Conservation (phyloP, 176 grass and related monocot species). For the Oryza officinalis region DNA sequence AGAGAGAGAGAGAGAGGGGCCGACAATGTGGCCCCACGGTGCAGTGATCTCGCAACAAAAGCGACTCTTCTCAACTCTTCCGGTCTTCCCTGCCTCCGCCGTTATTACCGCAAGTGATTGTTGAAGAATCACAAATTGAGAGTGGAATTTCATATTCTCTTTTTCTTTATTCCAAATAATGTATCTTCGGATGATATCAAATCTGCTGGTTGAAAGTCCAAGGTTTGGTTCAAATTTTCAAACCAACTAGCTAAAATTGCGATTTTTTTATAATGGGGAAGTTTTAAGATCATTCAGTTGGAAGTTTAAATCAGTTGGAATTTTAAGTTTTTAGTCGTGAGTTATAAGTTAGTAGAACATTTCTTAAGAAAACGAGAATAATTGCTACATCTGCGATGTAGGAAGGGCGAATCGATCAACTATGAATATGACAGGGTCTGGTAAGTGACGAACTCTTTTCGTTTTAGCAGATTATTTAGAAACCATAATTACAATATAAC, state of each 20-base stretch:
- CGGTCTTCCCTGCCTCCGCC: not conserved
- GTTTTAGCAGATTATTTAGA: too few relatives aligned
- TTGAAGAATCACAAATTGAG: not conserved
- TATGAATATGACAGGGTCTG: too few relatives aligned
- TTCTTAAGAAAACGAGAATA: too few relatives aligned
- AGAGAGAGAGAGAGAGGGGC: not conserved
- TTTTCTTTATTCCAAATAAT: not conserved
- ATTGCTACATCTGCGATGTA: too few relatives aligned
- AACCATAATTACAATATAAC: too few relatives aligned
- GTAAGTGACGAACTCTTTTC: too few relatives aligned
- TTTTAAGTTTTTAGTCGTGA: not conserved
- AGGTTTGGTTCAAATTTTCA: not conserved
- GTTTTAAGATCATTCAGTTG: not conserved
- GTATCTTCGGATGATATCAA: not conserved
- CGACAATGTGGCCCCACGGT: not conserved
- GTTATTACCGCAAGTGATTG: not conserved
- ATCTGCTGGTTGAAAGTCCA: not conserved
- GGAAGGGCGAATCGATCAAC: too few relatives aligned
- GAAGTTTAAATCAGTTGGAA: not conserved
- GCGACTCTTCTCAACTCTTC: not conserved
- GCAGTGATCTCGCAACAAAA: not conserved
- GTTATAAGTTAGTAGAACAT: too few relatives aligned
- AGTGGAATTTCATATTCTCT: not conserved
- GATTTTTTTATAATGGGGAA: not conserved
- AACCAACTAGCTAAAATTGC: not conserved